Evolutionary conservation across 1,284 basidiomycete genomes (phyloP), one percentile per base, ranked within the genome.

Genomic region (Microbotryum lychnidis-dioicae): DNA sequence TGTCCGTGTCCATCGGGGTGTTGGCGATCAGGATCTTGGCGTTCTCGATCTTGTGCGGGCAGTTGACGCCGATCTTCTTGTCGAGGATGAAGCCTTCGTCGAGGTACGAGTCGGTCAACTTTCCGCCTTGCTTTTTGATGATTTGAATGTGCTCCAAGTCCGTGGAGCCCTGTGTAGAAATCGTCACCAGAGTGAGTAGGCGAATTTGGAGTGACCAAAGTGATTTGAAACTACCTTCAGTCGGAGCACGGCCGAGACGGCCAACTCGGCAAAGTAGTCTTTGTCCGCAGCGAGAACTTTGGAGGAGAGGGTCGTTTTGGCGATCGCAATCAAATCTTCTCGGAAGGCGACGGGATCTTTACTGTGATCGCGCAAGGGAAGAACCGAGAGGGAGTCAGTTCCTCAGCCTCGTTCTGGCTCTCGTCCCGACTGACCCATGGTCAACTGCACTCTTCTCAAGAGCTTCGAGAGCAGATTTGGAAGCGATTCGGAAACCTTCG

Each of bases 1-100:
- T 98, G 79, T 98, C 96, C 37, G 96, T 98, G 79, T 98, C 94
- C 96, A 98, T 97, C 8, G 93, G 90, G 18, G 96, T 98, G 74
- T 98, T 98, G 62, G 94, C 91, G 69, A 99, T 96, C 65, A 99
- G 79, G 68, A 99, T 98, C 76, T 91, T 97, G 51, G 85, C 93
- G 71, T 97, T 94, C 74, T 94, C 89, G 72, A 97, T 81, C 60
- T 89, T 83, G 78, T 97, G 97, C 8, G 93, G 91, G 58, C 89
- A 92, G 79, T 96, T 97, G 50, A 89, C 87, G 18, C 89, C 90
- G 67, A 98, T 97, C 23, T 85, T 83, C 80, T 99, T 99, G 78
- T 98, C 91, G 53, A 99, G 84, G 73, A 99, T 98, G 79, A 98
- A 99, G 33, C 94, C 90, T 79, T 98, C 94, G 73, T 97, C 93